Conservation (phyloP, 2,329 filamentous ascomycete genomes). For the Chrysoporthe austroafricana region DNA sequence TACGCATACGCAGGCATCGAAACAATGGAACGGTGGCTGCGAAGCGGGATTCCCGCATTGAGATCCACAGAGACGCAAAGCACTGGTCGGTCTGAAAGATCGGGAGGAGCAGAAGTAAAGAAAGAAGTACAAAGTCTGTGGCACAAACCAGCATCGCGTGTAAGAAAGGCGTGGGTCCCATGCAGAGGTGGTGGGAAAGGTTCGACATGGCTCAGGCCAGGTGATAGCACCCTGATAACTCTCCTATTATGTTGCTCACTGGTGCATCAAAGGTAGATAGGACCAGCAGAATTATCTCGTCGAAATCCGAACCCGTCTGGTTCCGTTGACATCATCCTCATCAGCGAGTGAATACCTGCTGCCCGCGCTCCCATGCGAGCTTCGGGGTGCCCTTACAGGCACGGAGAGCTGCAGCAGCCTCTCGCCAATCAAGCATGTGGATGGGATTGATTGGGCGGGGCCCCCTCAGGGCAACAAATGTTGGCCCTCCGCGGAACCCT, state of each 20-base stretch:
- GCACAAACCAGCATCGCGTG: slow-evolving; percentile 9
- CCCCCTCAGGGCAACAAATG: slow-evolving; percentile 13
- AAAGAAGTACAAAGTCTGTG: slow-evolving; percentile 15
- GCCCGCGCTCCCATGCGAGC: slow-evolving; percentile 18
- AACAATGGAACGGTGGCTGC: not conserved
- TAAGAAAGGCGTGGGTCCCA: slow-evolving; percentile 8
- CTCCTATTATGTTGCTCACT: not conserved
- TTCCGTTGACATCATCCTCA: not conserved
- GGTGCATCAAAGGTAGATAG: not conserved
- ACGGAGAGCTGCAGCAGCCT: slow-evolving; percentile 22
- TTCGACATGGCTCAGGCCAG: slow-evolving; percentile 12
- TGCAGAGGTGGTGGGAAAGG: not conserved
- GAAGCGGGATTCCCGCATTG: slow-evolving; percentile 4
- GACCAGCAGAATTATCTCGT: not conserved
- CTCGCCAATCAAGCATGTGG: slow-evolving; percentile 23
- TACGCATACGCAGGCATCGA: not conserved
- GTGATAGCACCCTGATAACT: not conserved
- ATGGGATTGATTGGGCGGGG: slow-evolving; percentile 13
- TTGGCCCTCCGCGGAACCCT: slow-evolving; percentile 17
- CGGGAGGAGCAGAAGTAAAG: not conserved
- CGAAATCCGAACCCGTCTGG: not conserved
- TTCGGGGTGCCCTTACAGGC: slow-evolving; percentile 11
- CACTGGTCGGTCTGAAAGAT: not conserved
- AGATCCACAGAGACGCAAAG: slow-evolving; percentile 1
- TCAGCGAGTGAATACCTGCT: not conserved